Conservation (phyloP, 2,329 filamentous ascomycete genomes). For the Neofusicoccum cordaticola region DNA sequence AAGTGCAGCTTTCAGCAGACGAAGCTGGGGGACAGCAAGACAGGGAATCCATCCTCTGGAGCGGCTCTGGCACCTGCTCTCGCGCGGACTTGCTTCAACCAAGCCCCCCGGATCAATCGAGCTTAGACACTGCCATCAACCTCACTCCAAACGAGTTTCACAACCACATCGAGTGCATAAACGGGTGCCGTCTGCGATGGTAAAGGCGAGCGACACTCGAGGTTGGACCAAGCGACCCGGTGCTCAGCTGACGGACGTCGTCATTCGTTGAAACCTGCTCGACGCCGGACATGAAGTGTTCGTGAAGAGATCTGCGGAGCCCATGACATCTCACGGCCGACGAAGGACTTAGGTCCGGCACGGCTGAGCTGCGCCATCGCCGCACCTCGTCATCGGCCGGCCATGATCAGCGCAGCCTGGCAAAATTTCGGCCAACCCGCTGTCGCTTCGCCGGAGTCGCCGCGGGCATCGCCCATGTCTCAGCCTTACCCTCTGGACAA, state of each 20-base stretch:
- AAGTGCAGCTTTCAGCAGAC: background rate
- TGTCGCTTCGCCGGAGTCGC: slow-evolving; percentile 2
- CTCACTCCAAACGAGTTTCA: slow-evolving; percentile 11
- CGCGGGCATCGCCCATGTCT: background rate
- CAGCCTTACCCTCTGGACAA: background rate
- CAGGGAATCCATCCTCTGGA: background rate
- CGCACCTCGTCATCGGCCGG: background rate
- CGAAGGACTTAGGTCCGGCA: background rate
- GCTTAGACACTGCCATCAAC: slow-evolving; percentile 1
- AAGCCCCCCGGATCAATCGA: background rate
- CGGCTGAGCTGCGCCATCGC: slow-evolving; percentile 8
- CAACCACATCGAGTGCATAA: background rate
- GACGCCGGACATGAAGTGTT: background rate
- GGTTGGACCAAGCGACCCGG: background rate
- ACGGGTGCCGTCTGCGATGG: background rate
- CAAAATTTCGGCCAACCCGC: slow-evolving; percentile 2
- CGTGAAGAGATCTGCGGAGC: background rate
- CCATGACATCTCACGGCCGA: background rate
- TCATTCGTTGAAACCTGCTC: slow-evolving; percentile 1
- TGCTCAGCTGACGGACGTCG: background rate
- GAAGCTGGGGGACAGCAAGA: background rate
- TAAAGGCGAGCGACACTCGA: background rate
- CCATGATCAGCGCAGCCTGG: slow-evolving; percentile 1
- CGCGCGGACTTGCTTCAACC: background rate
- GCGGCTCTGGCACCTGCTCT: slow-evolving; percentile 3